phyloP scores from a whole-genome alignment of 352 stramenopile species.

The Phytophthora citricola region DNA sequence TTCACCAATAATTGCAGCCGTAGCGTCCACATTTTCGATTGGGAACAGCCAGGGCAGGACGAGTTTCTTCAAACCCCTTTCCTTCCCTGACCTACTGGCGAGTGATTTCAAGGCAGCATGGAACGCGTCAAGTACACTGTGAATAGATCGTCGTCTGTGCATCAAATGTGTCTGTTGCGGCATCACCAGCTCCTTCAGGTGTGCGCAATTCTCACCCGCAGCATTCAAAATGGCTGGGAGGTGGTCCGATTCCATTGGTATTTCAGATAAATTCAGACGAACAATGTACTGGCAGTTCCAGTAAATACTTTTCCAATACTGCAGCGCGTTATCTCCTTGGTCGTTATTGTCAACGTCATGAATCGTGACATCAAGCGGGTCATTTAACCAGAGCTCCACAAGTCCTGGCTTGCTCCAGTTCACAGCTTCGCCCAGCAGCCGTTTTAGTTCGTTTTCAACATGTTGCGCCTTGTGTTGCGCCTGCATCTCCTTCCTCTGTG shows the following conservation, averaged over 20 bases:
- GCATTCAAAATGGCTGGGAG: conserved; percentile 16
- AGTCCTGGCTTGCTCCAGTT: not conserved
- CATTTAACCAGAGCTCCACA: conserved; percentile 19
- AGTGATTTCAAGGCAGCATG: conserved; percentile 13
- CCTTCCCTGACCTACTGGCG: conserved; percentile 4
- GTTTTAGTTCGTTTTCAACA: conserved; percentile 16
- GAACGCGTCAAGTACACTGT: conserved; percentile 13
- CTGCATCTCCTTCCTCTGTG: not conserved
- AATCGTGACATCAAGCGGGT: conserved; percentile 5
- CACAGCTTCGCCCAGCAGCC: conserved; percentile 5
- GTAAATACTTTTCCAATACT: conserved; percentile 13
- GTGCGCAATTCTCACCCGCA: conserved; percentile 7
- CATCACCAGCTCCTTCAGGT: conserved; percentile 28
- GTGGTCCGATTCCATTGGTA: conserved; percentile 22
- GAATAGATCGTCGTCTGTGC: conserved; percentile 10
- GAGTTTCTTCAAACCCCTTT: conserved; percentile 29
- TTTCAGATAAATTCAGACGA: conserved; percentile 14
- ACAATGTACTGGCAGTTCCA: conserved; percentile 10
- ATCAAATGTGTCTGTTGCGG: conserved; percentile 20
- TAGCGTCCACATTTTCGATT: conserved; percentile 35
- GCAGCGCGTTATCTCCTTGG: not conserved
- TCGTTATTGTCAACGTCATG: not conserved
- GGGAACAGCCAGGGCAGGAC: conserved; percentile 41
- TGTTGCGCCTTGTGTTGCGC: conserved; percentile 1
- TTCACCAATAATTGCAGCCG: conserved; percentile 22